Percentiles rank a stretch among this genome's conserved stretches.
Evolutionary conservation across 805 yeast species (phyloP).

Genomic region (Lipomyces orientalis): DNA sequence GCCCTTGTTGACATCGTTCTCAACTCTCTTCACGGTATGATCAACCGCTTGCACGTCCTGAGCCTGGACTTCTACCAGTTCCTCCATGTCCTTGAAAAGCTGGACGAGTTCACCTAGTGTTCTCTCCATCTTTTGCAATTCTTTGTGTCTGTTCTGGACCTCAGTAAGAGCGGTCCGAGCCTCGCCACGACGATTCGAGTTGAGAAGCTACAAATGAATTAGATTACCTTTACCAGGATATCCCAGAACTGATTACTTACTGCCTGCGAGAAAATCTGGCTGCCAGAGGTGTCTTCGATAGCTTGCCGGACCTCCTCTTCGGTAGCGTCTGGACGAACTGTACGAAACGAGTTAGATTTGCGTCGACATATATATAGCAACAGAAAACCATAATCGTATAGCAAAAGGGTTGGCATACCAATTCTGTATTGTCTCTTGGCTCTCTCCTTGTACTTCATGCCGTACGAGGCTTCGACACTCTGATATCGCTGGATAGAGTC

Average conservation of each 20-base stretch:
- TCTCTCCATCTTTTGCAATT: conserved; percentile 90
- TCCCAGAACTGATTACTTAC: conserved; percentile 13
- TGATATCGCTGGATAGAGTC: conserved; percentile 85
- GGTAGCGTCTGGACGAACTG: conserved; percentile 30
- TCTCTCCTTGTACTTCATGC: conserved; percentile 81
- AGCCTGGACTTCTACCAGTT: conserved; percentile 94
- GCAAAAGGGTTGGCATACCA: conserved; percentile 75
- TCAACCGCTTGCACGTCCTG: conserved; percentile 82
- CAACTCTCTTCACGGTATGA: conserved; percentile 80
- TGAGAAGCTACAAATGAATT: conserved; percentile 54
- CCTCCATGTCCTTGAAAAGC: conserved; percentile 95
- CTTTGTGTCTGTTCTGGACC: conserved; percentile 94
- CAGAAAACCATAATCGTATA: neutral
- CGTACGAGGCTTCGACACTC: conserved; percentile 82
- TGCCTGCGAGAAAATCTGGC: conserved; percentile 94
- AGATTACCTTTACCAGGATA: neutral
- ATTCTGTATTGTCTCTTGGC: conserved; percentile 93
- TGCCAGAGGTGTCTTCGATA: conserved; percentile 72
- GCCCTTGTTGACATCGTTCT: conserved; percentile 90
- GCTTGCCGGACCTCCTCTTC: conserved; percentile 32
- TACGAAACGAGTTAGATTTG: conserved; percentile 82
- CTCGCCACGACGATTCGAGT: conserved; percentile 89
- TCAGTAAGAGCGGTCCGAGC: conserved; percentile 94
- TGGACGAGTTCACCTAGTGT: conserved; percentile 95
- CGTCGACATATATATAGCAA: conserved; percentile 54